Base-by-base conservation (phyloP, 202 grass and related monocot species). In the Cymbopogon flexuosus region DNA sequence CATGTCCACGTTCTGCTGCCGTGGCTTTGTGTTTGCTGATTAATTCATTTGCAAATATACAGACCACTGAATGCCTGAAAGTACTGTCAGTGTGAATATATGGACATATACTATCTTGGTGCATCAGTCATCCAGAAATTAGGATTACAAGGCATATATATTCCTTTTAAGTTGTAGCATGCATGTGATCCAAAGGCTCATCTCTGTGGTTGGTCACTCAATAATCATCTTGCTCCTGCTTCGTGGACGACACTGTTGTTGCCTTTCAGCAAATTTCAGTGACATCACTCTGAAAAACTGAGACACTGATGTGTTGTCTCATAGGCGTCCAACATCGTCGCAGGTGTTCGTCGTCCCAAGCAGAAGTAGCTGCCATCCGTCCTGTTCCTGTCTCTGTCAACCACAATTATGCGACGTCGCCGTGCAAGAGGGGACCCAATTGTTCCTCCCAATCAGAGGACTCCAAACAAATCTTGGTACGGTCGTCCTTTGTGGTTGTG, bases 391-490 rank as follows among this genome's bases (percentile, higher is more conserved):
- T 73, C 46, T 42, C 8, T 79, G 54, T 33, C 34, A n/a, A 56
- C 43, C 65, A 46, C 52, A 65, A 78, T 72, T 60, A 54, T 72
- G 60, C 59, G 10, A 61, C 23, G 58, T 46, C 59, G 35, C 56
- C 22, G 35, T 58, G 30, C 57, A 59, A 47, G 24, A 72, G 5
- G 27, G 66, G 23, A 83, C 61, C 61, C 75, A 79, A 40, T 61
- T 74, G 67, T n/a, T 60, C 61, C 80, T 82, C 74, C 37, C 39
- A 67, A 43, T 10, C 68, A 79, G 66, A 83, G 80, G 40, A 42
- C 59, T 63, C 73, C 47, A 79, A 15, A 22, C 30, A 73, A 54
- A 62, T 8, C 60, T 79, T 62, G 68, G 74, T 47, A 33, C 12
- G 65, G 66, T 72, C 58, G 73, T 71, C 2, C 42, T 13, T 15